These are phyloP conservation scores for Pseudevernia furfuracea DNA, from an alignment of 495 filamentous ascomycete species.

Conservation along the genomic window DNA sequence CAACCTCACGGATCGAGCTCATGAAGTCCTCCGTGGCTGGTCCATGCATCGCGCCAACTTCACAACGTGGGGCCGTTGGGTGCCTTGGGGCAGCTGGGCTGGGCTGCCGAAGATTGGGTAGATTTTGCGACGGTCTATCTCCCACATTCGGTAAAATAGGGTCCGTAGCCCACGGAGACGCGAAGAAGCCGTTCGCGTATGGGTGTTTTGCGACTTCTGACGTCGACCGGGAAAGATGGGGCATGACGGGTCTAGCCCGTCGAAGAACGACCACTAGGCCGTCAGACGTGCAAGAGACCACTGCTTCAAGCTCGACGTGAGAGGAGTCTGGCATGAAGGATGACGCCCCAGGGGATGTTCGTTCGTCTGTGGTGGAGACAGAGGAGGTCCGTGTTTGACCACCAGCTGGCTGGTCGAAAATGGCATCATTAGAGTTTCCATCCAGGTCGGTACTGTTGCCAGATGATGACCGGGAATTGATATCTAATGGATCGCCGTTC, in stretches of 20 bases:
- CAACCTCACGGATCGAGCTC: conserved; percentile 73
- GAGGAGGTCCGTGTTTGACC: conserved; percentile 37
- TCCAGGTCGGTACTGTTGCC: conserved; percentile 31
- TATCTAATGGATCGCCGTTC: conserved; percentile 12
- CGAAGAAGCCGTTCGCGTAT: conserved; percentile 63
- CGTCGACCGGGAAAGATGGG: conserved; percentile 37
- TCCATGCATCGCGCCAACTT: conserved; percentile 38
- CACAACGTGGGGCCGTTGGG: conserved; percentile 36
- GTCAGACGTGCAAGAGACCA: conserved; percentile 85
- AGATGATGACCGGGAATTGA: conserved; percentile 29
- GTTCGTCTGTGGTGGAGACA: conserved; percentile 21
- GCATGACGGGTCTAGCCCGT: conserved; percentile 62
- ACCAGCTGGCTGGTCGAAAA: conserved; percentile 33
- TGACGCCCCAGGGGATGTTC: conserved; percentile 1
- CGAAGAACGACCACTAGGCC: conserved; percentile 79
- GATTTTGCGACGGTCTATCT: conserved; percentile 14
- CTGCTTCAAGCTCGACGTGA: conserved; percentile 68
- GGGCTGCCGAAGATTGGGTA: conserved; percentile 21
- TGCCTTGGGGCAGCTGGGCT: conserved; percentile 25
- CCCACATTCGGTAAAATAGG: conserved; percentile 41
- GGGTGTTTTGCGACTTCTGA: conserved; percentile 38
- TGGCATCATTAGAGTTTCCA: conserved; percentile 30
- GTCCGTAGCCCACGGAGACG: conserved; percentile 66
- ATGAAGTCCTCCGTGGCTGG: conserved; percentile 53
- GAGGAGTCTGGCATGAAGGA: conserved; percentile 15